Evolutionary conservation across 768 basidiomycete genomes (phyloP).

Genomic region (Termitomyces titanicus): DNA sequence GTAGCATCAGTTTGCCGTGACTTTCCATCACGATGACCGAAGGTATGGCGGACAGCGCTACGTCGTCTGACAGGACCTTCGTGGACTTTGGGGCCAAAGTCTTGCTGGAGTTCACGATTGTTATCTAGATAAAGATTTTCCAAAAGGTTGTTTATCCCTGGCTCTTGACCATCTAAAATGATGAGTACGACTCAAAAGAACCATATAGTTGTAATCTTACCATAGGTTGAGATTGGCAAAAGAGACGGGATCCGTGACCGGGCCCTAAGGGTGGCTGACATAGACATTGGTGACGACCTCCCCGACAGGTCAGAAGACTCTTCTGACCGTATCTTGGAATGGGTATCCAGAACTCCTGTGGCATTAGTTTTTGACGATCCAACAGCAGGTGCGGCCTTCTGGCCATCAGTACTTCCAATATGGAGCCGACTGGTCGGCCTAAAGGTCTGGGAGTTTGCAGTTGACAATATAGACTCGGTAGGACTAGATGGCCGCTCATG

Average conservation of each 20-base stretch:
- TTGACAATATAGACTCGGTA: slow-evolving; percentile 77
- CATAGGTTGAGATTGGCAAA: slow-evolving; percentile 67
- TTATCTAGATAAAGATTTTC: slow-evolving; percentile 90
- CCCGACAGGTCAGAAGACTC: slow-evolving; percentile 73
- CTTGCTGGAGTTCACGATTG: slow-evolving; percentile 78
- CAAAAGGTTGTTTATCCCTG: slow-evolving; percentile 82
- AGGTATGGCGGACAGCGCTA: slow-evolving; percentile 65
- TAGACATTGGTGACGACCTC: slow-evolving; percentile 69
- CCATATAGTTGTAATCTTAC: slow-evolving; percentile 32
- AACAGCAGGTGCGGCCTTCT: slow-evolving; percentile 87
- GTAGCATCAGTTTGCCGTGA: slow-evolving; percentile 67
- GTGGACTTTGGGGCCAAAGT: slow-evolving; percentile 88
- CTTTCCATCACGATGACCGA: slow-evolving; percentile 60
- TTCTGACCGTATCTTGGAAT: slow-evolving; percentile 63
- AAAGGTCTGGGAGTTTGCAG: slow-evolving; percentile 59
- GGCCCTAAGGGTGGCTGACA: slow-evolving; percentile 50
- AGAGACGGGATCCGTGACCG: slow-evolving; percentile 49
- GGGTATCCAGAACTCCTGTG: slow-evolving; percentile 75
- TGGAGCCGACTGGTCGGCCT: slow-evolving; percentile 60
- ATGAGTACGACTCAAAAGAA: background rate
- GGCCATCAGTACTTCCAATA: slow-evolving; percentile 67
- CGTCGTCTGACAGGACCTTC: slow-evolving; percentile 79
- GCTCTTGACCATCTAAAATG: slow-evolving; percentile 78
- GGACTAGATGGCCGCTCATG: slow-evolving; percentile 72
- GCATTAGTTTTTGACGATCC: slow-evolving; percentile 85